Evolutionary conservation across 2,329 filamentous ascomycete genomes (phyloP).

Genomic region (Alternaria novae-zelandiae): DNA sequence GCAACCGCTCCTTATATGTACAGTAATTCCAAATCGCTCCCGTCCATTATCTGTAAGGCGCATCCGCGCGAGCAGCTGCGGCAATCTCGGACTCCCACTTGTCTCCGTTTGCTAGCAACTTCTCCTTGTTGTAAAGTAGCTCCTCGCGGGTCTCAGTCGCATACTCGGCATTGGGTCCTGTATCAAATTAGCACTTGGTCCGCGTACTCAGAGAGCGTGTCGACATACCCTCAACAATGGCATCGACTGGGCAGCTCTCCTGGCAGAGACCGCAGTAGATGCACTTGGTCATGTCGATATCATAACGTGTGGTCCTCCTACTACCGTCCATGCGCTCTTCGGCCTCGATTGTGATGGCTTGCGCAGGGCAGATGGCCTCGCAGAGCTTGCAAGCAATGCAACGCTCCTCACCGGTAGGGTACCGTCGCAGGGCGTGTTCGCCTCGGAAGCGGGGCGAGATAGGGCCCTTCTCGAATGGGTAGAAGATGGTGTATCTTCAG

Average conservation of each 20-base stretch:
- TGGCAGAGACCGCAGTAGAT: conserved; percentile 99
- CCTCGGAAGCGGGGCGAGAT: conserved; percentile 98
- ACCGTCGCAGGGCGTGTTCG: conserved; percentile 94
- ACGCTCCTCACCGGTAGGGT: conserved; percentile 96
- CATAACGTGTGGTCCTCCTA: conserved; percentile 93
- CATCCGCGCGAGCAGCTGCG: conserved; percentile 88
- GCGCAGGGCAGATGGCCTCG: conserved; percentile 96
- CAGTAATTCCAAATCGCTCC: conserved; percentile 22
- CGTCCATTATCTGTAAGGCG: conserved; percentile 66
- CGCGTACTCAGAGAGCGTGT: neutral
- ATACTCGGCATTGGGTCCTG: conserved; percentile 75
- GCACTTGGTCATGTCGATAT: conserved; percentile 99
- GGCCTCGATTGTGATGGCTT: conserved; percentile 98
- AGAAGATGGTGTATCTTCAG: conserved; percentile 92
- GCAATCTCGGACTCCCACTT: conserved; percentile 96
- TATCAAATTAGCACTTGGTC: conserved; percentile 18
- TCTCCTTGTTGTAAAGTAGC: conserved; percentile 97
- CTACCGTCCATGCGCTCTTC: conserved; percentile 97
- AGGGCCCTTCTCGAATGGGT: conserved; percentile 98
- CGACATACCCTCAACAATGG: conserved; percentile 75
- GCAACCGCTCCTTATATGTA: conserved; percentile 39
- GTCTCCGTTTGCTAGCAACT: conserved; percentile 75
- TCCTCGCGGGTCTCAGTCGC: conserved; percentile 86
- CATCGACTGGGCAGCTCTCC: conserved; percentile 97
- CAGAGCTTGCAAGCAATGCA: conserved; percentile 99